phyloP scores from a whole-genome alignment of 257 asterid species.

The Nemophila menziesii region DNA sequence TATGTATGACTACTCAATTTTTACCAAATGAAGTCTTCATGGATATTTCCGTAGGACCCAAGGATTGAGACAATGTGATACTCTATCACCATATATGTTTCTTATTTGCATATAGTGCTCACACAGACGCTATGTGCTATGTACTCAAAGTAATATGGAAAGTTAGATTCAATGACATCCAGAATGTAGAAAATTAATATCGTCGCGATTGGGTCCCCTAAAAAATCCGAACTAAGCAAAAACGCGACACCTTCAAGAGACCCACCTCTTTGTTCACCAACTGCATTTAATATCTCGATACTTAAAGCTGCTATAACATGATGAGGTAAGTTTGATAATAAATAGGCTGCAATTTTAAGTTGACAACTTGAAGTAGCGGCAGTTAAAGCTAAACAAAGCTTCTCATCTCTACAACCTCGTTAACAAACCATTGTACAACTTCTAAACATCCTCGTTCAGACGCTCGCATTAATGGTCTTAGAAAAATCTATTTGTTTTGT shows the following conservation, averaged over 20 bases:
- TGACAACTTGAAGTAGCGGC: constrained; percentile 96
- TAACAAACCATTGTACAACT: constrained; percentile 88
- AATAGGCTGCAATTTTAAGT: constrained; percentile 64
- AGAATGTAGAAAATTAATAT: too few species aligned
- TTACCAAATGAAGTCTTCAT: too few species aligned
- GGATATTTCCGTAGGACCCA: too few species aligned
- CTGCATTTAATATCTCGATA: constrained; percentile 91
- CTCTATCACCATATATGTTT: too few species aligned
- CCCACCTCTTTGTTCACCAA: constrained; percentile 86
- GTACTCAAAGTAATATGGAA: too few species aligned
- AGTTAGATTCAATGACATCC: too few species aligned
- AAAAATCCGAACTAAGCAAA: constrained; percentile 72
- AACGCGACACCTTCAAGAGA: constrained; percentile 86
- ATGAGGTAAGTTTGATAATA: constrained; percentile 92
- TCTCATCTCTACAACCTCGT: constrained; percentile 93
- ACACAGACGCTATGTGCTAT: too few species aligned
- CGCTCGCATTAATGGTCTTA: constrained; percentile 96
- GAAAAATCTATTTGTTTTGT: too few species aligned
- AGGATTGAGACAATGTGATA: too few species aligned
- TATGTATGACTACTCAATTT: too few species aligned
- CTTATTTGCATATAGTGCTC: too few species aligned
- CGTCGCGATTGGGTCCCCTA: constrained; percentile 79
- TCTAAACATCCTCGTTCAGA: constrained; percentile 93
- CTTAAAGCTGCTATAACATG: constrained; percentile 88
- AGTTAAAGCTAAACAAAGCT: constrained; percentile 88